Evolutionary conservation across 2,329 filamentous ascomycete genomes (phyloP), one percentile per base, ranked within the genome.

Genomic region (Ramichloridium luteum): DNA sequence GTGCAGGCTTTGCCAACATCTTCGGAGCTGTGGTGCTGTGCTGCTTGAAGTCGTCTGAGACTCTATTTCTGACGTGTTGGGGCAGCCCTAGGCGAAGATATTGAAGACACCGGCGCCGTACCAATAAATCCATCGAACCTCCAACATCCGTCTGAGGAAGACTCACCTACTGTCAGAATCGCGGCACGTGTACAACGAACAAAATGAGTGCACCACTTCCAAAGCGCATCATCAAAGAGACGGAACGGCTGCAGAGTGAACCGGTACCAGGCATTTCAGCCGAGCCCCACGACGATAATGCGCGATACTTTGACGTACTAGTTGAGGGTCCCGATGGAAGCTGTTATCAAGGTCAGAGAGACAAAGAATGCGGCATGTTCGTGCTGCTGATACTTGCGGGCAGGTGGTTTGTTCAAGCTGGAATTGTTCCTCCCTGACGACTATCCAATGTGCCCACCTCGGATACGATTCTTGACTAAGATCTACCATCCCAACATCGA

Each of bases 401-500:
- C 50, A 75, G 75, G 72, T 40, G 90, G 92, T 29, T 72, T 93
- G 43, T 98, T 98, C 69, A 88, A 92, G 61, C 79, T 96, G 40
- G 90, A 98, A 60, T 75, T 98, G 13, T 98, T 98, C 59, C 72
- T 98, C 14, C 92, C 92, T 27, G 90, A 98, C 53, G 90, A 98
- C 64, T 98, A 98, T 58, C 90, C 90, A 25, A 98, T 98, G 90
- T 93, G 85, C 18, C 88, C 90, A 32, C 90, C 90, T 27, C 94
- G 94, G 68, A 94, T 98, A 54, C 82, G 90, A 34, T 98, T 98
- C 62, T 69, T 98, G 31, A 98, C 92, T 49, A 94, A 93, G 64
- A 96, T 98, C 59, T 98, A 96, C 62, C 92, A 98, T 58, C 90
- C 90, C 31, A 98, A 98, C 58, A 94, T 98, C 48, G 90, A 98